Evolutionary conservation across 768 basidiomycete genomes (phyloP).

Genomic region (Saitozyma sp.): DNA sequence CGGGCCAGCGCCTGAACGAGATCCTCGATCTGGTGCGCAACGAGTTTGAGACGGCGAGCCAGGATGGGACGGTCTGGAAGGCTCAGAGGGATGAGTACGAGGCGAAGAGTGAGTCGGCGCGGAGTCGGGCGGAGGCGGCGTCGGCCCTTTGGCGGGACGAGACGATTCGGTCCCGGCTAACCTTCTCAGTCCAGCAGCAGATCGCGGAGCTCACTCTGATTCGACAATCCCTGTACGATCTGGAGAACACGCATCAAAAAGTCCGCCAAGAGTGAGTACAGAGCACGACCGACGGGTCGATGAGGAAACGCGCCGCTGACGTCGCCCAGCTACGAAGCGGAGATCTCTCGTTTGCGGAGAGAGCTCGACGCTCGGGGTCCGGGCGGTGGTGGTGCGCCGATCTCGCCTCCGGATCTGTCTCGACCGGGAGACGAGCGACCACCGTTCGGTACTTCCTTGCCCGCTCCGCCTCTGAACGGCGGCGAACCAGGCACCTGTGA

Average conservation of each 20-base stretch:
- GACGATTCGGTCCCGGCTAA: slow-evolving; percentile 4
- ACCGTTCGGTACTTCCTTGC: slow-evolving; percentile 44
- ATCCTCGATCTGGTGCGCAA: slow-evolving; percentile 76
- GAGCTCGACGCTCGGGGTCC: slow-evolving; percentile 61
- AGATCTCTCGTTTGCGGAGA: slow-evolving; percentile 68
- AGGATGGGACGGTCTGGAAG: slow-evolving; percentile 68
- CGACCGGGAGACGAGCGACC: slow-evolving; percentile 39
- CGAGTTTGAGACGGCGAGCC: slow-evolving; percentile 75
- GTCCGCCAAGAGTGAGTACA: slow-evolving; percentile 64
- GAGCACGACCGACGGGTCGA: not conserved
- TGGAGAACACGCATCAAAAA: slow-evolving; percentile 84
- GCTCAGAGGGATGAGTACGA: slow-evolving; percentile 87
- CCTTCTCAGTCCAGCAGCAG: slow-evolving; percentile 58
- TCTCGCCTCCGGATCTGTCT: slow-evolving; percentile 44
- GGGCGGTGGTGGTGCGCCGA: slow-evolving; percentile 20
- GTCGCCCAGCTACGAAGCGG: slow-evolving; percentile 68
- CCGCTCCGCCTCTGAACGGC: slow-evolving; percentile 52
- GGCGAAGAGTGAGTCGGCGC: slow-evolving; percentile 66
- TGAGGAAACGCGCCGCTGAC: not conserved
- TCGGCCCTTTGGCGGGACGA: not conserved
- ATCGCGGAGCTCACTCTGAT: slow-evolving; percentile 88
- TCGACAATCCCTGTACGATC: slow-evolving; percentile 83
- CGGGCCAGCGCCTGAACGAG: slow-evolving; percentile 63
- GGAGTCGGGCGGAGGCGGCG: not conserved
- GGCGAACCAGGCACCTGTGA: not conserved